Evolutionary conservation across 805 yeast genomes (phyloP).

Genomic region (Cyberlindnera mississippiensis): DNA sequence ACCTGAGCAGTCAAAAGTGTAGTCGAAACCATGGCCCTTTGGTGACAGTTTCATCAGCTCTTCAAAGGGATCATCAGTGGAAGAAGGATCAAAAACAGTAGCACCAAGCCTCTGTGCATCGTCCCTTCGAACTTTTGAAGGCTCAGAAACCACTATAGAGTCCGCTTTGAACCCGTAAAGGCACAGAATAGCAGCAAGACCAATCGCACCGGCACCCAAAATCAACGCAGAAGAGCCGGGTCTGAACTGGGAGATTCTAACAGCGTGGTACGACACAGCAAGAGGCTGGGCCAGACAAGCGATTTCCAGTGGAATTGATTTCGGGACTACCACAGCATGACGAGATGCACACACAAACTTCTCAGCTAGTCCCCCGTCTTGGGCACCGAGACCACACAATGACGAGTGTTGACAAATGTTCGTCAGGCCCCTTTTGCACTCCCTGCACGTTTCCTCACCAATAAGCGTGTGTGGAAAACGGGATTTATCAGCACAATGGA

Average conservation of each 20-base stretch:
- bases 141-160: constrained; percentile 53
- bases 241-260: constrained; percentile 40
- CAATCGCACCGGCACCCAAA: constrained; percentile 67
- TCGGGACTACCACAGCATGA: constrained; percentile 38
- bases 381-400: constrained; percentile 47
- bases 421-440: constrained; percentile 40
- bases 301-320: constrained; percentile 43
- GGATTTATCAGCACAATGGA: constrained; percentile 40
- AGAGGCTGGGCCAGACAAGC: constrained; percentile 58
- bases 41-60: constrained; percentile 35
- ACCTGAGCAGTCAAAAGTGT: constrained; percentile 53
- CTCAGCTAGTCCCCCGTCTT: constrained; percentile 45
- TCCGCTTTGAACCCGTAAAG: constrained; percentile 45
- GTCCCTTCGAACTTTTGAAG: constrained; percentile 57
- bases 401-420: constrained; percentile 43
- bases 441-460: constrained; percentile 35
- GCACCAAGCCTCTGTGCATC: constrained; percentile 50
- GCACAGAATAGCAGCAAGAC: constrained; percentile 54
- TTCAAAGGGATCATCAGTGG: constrained; percentile 29
- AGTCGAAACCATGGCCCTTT: constrained; percentile 43
- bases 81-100: constrained; percentile 40
- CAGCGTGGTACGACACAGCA: constrained; percentile 61
- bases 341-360: constrained; percentile 36
- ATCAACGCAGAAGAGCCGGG: constrained; percentile 46
- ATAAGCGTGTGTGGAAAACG: too few relatives aligned